phyloP scores from a whole-genome alignment of 1,139 yeast species.

The Magnusiomyces paraingens region DNA sequence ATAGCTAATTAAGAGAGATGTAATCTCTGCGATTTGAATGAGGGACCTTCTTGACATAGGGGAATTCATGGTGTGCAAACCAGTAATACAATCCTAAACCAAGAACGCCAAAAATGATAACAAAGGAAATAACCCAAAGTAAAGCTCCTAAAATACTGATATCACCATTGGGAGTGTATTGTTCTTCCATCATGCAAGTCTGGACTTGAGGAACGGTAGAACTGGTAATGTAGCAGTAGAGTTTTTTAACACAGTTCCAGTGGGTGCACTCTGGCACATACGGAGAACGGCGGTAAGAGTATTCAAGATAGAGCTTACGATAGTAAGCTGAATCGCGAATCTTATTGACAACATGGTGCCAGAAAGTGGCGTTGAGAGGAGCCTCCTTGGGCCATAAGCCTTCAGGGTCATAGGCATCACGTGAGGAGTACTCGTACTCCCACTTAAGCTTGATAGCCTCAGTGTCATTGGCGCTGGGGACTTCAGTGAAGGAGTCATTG shows the following conservation, averaged over 20 bases:
- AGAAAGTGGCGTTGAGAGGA: slow-evolving; percentile 24
- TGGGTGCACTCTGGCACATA: slow-evolving; percentile 5
- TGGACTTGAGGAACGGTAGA: slow-evolving; percentile 16
- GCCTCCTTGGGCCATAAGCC: slow-evolving; percentile 20
- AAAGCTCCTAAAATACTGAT: neutral
- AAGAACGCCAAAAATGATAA: neutral
- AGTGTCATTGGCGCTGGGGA: slow-evolving; percentile 8
- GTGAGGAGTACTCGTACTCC: slow-evolving; percentile 22
- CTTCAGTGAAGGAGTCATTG: slow-evolving; percentile 38
- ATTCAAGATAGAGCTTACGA: slow-evolving; percentile 7
- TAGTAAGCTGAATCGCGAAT: slow-evolving; percentile 1
- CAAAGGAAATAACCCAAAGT: neutral
- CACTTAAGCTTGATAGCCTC: slow-evolving; percentile 13
- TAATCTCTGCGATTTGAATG: neutral
- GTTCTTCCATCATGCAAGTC: slow-evolving; percentile 8
- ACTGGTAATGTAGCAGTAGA: slow-evolving; percentile 15
- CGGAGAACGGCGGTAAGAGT: slow-evolving; percentile 10
- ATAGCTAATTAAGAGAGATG: neutral
- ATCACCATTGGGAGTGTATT: neutral
- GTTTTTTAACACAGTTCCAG: slow-evolving; percentile 6
- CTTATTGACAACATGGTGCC: slow-evolving; percentile 23
- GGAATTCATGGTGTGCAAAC: neutral
- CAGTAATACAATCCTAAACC: neutral
- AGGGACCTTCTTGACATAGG: no score
- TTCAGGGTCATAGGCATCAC: slow-evolving; percentile 19